Base-by-base conservation (phyloP, 495 filamentous ascomycete genomes). In the Aspergillus heteromorphus region DNA sequence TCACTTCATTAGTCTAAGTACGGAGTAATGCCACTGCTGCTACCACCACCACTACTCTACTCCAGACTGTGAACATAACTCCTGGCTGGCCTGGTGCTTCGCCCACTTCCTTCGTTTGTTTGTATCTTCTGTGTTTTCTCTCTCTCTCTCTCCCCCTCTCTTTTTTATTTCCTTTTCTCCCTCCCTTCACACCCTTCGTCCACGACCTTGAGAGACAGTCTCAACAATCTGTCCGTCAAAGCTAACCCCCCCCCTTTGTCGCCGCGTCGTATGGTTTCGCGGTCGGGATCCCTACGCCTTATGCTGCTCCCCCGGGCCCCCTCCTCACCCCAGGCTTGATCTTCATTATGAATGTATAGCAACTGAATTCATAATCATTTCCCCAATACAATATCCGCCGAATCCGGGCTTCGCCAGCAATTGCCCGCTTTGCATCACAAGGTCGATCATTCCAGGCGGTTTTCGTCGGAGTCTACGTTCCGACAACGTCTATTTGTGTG, bases 291-390 rank as follows among this genome's bases (percentile, higher is more conserved):
- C 43, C 43, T 27, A 27, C 34, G 13, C n/a, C 43, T 29, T 47
- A 56, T 56, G 48, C 48, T 45, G 41, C 48, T 51, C 18, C 40
- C 25, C 48, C 42, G 25, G 14, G 13, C 48, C 47, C 48, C 25
- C 30, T 25, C 20, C 38, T 27, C n/a, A 20, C 9, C n/a, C 36
- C 45, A 21, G 43, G 43, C 43, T 29, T 7, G 21, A 5, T 11
- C 49, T 23, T 23, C 54, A 56, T 51, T 48, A 51, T 51, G 54
- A 51, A 40, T 45, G 36, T 48, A 45, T 51, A 48, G 42, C 29
- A n/a, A 14, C 21, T 23, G 47, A 40, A 31, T 8, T 25, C 52
- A 38, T 38, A 29, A 29, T 23, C 21, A n/a, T 8, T 13, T 31
- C 23, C n/a, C 23, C 29, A 34, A 25, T 48, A 38, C 17, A 8